Conservation (phyloP, 2,329 filamentous ascomycete species). For the Podosphaera leucotricha region DNA sequence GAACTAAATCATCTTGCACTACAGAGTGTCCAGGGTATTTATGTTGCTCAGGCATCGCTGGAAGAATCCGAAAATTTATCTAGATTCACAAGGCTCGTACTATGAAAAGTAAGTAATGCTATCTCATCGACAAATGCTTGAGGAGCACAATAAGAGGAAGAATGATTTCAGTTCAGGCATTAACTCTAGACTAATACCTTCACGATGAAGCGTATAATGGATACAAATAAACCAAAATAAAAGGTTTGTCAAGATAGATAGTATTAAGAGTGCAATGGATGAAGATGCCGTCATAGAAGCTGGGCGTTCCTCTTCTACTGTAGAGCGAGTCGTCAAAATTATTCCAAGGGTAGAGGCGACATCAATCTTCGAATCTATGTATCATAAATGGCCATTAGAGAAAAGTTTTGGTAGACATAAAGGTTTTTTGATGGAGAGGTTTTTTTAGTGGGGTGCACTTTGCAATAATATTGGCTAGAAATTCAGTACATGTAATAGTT, state of each 20-base stretch:
- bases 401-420: neutral
- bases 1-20: neutral
- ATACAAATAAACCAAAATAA: neutral
- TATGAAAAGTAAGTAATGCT: neutral
- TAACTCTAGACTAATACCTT: neutral
- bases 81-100: neutral
- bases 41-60: neutral
- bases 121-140: neutral
- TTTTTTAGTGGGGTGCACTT: no score
- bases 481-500: no score
- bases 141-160: neutral
- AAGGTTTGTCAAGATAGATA: neutral
- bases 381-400: neutral
- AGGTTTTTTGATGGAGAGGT: no score
- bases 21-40: no score
- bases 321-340: neutral
- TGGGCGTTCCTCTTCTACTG: neutral
- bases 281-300: neutral
- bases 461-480: no score
- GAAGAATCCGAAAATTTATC: neutral
- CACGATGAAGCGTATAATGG: neutral
- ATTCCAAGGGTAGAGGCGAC: neutral
- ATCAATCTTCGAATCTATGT: neutral
- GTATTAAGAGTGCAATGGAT: neutral
- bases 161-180: neutral